Evolutionary conservation across 306 rosid genomes (phyloP).

Genomic region (Astragalus glycyphyllos): DNA sequence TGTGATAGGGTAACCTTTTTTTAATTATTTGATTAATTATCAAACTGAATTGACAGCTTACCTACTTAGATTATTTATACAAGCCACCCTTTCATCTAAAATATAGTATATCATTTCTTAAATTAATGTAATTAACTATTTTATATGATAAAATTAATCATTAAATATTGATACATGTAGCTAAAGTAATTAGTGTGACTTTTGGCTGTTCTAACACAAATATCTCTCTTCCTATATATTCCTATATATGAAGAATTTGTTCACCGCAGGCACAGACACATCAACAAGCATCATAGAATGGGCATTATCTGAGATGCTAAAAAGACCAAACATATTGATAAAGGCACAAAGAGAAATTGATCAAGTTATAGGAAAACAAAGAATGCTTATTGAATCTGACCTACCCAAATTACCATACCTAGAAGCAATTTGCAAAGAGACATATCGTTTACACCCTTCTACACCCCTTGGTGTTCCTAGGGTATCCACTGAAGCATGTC

Average conservation of each 20-base stretch:
- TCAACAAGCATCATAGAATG: constrained; percentile 60
- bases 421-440: constrained; percentile 56
- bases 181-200: background rate
- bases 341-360: constrained; percentile 57
- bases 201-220: constrained; percentile 20
- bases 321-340: constrained; percentile 45
- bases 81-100: background rate
- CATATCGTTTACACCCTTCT: constrained; percentile 58
- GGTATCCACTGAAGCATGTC: constrained; percentile 50
- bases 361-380: constrained; percentile 36
- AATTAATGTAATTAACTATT: no score
- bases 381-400: constrained; percentile 52
- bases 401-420: constrained; percentile 50
- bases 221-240: background rate
- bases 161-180: no score
- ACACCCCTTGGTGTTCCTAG: constrained; percentile 59
- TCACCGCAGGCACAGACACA: constrained; percentile 61
- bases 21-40: no score
- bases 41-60: background rate
- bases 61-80: background rate
- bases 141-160: no score
- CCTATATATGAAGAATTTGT: constrained; percentile 27
- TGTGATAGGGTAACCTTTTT: no score
- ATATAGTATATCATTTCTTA: no score
- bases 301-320: constrained; percentile 60